Evolutionary conservation across 2,329 filamentous ascomycete species (phyloP), one percentile per base, ranked within the genome.

Genomic region (Nothophoma quercina): DNA sequence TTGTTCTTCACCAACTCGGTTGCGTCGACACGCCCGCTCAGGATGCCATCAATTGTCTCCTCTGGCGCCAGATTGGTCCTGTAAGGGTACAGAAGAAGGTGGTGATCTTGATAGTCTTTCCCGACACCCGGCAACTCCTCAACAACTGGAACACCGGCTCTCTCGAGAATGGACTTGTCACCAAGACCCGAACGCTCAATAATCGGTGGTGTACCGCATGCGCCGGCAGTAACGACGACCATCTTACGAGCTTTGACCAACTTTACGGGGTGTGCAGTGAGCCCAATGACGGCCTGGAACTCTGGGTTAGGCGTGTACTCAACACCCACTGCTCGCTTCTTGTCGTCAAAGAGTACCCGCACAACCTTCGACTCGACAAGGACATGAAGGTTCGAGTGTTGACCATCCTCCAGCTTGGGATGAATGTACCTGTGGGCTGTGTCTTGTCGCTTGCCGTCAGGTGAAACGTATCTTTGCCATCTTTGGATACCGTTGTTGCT

Each of bases 121-220:
- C 86, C 87, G 5, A 89, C 85, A 22, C 86, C 84, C 0, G 82
- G 81, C 1, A 85, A 79, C 55, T 87, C 78, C 9, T 81, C 75
- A 9, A 86, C 60, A 0, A 82, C 69, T 1, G 77, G 65, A 56
- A 88, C 86, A 6, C 77, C 73, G 55, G 83, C 79, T 41, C 76
- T 75, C 10, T 63, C 51, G 8, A 88, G 76, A 5, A 85, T 61
- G 1, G 79, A 73, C 0, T 77, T 71, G 35, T 77, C 75, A n/a
- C 84, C 85, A 1, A 89, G 63, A 7, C 86, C 86, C 0, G 86
- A 88, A 16, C 86, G 75, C 65, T 88, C 85, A 0, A 89, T 78
- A 1, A 88, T 77, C 0, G 73, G 69, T 0, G 85, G 83, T 0
- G 83, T 83, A 2, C 81, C 80, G 5, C 79, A 74, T 0, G 83